These are phyloP conservation scores for Saccharum hybrid DNA, from an alignment of 202 grass and related monocot species.

Conservation along the genomic window DNA sequence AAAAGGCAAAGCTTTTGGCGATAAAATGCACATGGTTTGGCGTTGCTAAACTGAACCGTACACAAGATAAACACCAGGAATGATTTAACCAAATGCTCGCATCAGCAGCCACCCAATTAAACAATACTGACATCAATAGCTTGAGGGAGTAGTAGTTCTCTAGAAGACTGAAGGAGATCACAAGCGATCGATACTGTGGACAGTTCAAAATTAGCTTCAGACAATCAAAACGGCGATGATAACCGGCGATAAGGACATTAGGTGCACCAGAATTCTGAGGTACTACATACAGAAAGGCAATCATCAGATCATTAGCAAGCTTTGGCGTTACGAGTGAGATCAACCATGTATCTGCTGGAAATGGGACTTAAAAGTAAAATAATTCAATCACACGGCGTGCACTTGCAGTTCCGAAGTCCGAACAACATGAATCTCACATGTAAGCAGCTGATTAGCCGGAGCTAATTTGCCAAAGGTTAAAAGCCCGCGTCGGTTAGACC, in stretches of 20 bases:
- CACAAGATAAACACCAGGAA: slow-evolving; percentile 16
- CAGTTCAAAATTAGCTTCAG: neutral
- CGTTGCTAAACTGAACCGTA: slow-evolving; percentile 18
- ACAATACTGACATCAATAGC: neutral
- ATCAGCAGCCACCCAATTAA: neutral
- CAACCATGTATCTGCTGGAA: neutral
- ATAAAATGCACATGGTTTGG: slow-evolving; percentile 12
- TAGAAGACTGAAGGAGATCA: slow-evolving; percentile 4
- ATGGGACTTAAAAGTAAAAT: too few species aligned
- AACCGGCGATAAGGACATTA: slow-evolving; percentile 10
- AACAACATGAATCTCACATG: slow-evolving; percentile 33
- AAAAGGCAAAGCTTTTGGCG: neutral
- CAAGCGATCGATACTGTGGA: neutral
- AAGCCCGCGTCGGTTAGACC: slow-evolving; percentile 39
- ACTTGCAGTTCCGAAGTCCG: neutral
- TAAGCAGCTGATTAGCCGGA: slow-evolving; percentile 31
- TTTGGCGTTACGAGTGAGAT: slow-evolving; percentile 32
- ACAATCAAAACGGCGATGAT: neutral
- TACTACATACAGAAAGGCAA: neutral
- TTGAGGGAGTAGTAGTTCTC: neutral
- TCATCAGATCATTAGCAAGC: neutral
- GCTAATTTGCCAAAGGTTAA: slow-evolving; percentile 21
- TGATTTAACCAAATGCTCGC: neutral
- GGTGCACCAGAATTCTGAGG: slow-evolving; percentile 8
- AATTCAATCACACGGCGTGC: neutral